Conservation (phyloP, 148 eudicot species). For the Amaranthus cruentus region DNA sequence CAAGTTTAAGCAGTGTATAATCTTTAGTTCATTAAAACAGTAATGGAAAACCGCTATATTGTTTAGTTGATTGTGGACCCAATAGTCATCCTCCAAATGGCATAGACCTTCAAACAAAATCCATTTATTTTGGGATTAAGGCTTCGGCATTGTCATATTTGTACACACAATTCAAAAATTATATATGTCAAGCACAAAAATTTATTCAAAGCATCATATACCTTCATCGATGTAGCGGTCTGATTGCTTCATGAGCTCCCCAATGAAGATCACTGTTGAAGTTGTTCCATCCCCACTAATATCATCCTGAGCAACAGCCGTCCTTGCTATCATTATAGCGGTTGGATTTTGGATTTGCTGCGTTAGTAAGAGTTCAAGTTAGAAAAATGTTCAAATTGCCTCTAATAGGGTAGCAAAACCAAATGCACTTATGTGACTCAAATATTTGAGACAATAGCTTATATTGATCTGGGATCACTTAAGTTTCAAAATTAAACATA, state of each 20-base stretch:
- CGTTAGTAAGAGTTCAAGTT: constrained; percentile 15
- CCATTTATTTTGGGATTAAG: no score
- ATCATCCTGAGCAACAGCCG: constrained; percentile 99
- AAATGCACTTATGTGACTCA: neutral
- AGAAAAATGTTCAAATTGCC: neutral
- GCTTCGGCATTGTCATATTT: no score
- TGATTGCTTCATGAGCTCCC: constrained; percentile 98
- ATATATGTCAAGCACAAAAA: neutral
- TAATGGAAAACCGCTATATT: no score
- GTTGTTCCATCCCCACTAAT: constrained; percentile 97
- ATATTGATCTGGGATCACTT: no score
- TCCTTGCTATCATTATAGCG: constrained; percentile 97
- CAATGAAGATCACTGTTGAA: constrained; percentile 93
- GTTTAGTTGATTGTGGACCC: no score
- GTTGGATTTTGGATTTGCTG: constrained; percentile 99
- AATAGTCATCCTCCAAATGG: no score
- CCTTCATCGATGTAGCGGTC: constrained; percentile 97
- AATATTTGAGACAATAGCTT: neutral
- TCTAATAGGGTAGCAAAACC: neutral
- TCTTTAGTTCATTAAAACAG: no score
- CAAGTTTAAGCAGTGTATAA: no score
- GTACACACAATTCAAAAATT: neutral
- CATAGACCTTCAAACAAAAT: no score
- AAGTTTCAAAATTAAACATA: neutral
- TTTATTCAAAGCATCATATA: constrained; percentile 12